Percentiles rank a stretch among this genome's conserved stretches.
phyloP scores from a whole-genome alignment of 768 basidiomycete species.

The Kwoniella newhampshirensis region DNA sequence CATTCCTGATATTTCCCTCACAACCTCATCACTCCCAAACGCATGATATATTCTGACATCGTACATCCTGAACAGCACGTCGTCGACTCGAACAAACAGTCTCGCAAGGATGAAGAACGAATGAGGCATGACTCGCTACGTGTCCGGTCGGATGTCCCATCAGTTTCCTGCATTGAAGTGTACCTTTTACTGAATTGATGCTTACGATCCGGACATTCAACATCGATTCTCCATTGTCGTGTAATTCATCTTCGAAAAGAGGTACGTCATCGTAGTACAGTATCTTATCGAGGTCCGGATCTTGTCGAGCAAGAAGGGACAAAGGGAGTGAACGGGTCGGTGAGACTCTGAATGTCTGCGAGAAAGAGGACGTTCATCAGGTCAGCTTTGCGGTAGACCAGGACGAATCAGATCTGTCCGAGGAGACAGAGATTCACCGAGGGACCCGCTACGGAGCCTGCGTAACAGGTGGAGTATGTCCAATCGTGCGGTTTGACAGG shows the following conservation, averaged over 20 bases:
- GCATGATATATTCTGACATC: conserved; percentile 90
- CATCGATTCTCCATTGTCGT: conserved; percentile 90
- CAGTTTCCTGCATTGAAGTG: no score
- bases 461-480: conserved; percentile 91
- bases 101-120: conserved; percentile 87
- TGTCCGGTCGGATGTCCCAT: no score
- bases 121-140: conserved; percentile 92
- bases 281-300: conserved; percentile 66
- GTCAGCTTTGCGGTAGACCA: neutral
- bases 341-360: conserved; percentile 55
- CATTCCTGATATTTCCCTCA: conserved; percentile 84
- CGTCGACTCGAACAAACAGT: conserved; percentile 91
- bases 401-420: conserved; percentile 37
- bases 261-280: conserved; percentile 96
- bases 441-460: conserved; percentile 57
- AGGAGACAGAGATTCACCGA: conserved; percentile 24
- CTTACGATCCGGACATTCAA: conserved; percentile 82
- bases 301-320: conserved; percentile 77
- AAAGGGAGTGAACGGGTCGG: conserved; percentile 65
- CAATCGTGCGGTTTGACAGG: conserved; percentile 88
- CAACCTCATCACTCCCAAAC: conserved; percentile 61
- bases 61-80: conserved; percentile 83
- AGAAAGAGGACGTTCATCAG: neutral
- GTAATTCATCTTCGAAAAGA: conserved; percentile 92
- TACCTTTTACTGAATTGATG: neutral